A percentile compares a stretch with the other conserved stretches of the same genome.
Conservation (phyloP, 192 early-diverging fungal species). For the Backusella mclennaniae region DNA sequence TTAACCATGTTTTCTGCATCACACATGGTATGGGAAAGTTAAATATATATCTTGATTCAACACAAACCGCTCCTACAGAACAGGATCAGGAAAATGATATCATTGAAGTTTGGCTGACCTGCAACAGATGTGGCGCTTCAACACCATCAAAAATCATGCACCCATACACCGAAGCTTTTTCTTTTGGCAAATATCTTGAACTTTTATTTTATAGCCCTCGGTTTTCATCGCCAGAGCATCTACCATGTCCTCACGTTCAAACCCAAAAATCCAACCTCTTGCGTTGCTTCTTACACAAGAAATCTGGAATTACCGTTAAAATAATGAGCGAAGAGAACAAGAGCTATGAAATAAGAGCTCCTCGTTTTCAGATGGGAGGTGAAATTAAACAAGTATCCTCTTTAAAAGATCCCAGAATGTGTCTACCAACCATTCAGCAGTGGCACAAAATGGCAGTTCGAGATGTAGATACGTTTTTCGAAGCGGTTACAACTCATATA, state of each 20-base stretch:
- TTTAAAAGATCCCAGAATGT: not conserved
- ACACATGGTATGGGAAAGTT: slow-evolving; percentile 52
- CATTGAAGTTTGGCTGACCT: slow-evolving; percentile 83
- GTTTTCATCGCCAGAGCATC: slow-evolving; percentile 47
- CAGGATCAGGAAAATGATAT: slow-evolving; percentile 50
- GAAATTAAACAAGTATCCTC: not conserved
- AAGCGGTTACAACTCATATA: not conserved
- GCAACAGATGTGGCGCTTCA: slow-evolving; percentile 63
- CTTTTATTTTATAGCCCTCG: slow-evolving; percentile 70
- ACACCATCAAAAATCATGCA: slow-evolving; percentile 71
- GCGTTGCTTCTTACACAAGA: slow-evolving; percentile 62
- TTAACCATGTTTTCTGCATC: slow-evolving; percentile 54
- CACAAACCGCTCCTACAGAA: slow-evolving; percentile 35
- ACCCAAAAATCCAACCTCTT: slow-evolving; percentile 48
- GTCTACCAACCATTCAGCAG: not conserved
- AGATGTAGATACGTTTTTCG: slow-evolving; percentile 22
- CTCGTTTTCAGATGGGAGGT: slow-evolving; percentile 50
- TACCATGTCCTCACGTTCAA: slow-evolving; percentile 62
- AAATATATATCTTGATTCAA: slow-evolving; percentile 41
- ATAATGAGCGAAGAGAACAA: slow-evolving; percentile 67
- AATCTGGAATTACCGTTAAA: slow-evolving; percentile 64
- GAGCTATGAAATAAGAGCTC: slow-evolving; percentile 64
- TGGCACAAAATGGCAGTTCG: slow-evolving; percentile 21
- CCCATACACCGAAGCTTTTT: slow-evolving; percentile 73
- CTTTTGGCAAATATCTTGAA: slow-evolving; percentile 95